Evolutionary conservation across 1,139 yeast species (phyloP).

Genomic region (Yamadazyma blattariae): DNA sequence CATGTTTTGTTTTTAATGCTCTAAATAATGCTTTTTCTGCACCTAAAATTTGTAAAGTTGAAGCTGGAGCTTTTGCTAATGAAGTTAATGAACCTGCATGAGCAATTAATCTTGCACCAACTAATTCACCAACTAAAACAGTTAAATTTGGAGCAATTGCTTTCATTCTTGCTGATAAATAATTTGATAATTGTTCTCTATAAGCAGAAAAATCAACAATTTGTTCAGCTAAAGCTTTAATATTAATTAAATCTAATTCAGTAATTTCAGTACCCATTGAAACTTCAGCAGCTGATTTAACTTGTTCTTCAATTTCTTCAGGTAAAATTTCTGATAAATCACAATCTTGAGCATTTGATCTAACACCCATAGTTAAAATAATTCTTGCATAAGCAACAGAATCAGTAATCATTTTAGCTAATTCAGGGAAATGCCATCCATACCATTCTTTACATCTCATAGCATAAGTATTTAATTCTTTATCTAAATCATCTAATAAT

Average conservation of each 20-base stretch:
- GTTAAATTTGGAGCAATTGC: constrained; percentile 97
- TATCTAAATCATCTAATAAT: constrained; percentile 90
- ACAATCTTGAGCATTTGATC: constrained; percentile 86
- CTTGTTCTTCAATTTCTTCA: constrained; percentile 81
- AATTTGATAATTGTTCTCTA: constrained; percentile 83
- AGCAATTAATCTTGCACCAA: constrained; percentile 96
- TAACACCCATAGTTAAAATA: constrained; percentile 89
- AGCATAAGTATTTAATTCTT: constrained; percentile 95
- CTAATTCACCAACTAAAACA: constrained; percentile 95
- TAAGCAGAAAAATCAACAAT: constrained; percentile 91
- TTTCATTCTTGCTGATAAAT: constrained; percentile 93
- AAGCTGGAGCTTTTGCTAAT: constrained; percentile 96
- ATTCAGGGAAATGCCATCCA: constrained; percentile 99
- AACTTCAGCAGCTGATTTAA: constrained; percentile 86
- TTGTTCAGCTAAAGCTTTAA: constrained; percentile 88
- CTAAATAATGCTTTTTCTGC: constrained; percentile 99
- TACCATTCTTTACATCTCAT: constrained; percentile 99
- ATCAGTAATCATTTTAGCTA: constrained; percentile 92
- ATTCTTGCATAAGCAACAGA: constrained; percentile 93
- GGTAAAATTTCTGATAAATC: constrained; percentile 92
- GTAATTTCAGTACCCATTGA: constrained; percentile 99
- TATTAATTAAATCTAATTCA: constrained; percentile 88
- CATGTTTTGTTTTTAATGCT: constrained; percentile 97
- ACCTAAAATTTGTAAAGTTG: constrained; percentile 96
- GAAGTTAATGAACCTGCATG: constrained; percentile 98